Percentiles rank a stretch among this genome's conserved stretches.
These are phyloP conservation scores for Aspergillus thermomutatus DNA, from an alignment of 2,329 filamentous ascomycete genomes.

Conservation along the genomic window DNA sequence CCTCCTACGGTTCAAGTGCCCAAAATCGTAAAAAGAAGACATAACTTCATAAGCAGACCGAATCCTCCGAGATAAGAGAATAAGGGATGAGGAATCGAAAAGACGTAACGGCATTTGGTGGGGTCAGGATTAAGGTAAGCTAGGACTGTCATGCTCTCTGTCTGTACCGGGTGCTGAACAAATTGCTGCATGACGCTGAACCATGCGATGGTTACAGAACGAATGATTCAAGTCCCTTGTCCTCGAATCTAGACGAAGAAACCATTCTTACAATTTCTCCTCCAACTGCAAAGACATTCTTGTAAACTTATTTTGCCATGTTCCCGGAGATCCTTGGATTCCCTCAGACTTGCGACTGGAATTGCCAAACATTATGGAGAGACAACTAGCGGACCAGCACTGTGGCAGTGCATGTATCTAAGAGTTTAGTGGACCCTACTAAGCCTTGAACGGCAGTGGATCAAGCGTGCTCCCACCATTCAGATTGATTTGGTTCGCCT, in stretches of 20 bases:
- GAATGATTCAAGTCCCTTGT: too few relatives aligned
- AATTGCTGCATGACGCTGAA: background rate
- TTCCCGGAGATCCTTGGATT: constrained; percentile 9
- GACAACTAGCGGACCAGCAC: constrained; percentile 11
- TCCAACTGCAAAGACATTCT: background rate
- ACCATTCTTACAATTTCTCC: background rate
- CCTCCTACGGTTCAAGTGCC: too few relatives aligned
- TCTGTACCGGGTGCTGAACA: background rate
- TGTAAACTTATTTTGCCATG: background rate
- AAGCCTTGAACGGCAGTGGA: constrained; percentile 14
- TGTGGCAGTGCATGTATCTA: constrained; percentile 27
- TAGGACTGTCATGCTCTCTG: background rate
- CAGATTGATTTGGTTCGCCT: background rate
- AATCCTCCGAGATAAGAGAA: background rate
- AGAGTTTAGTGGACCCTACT: constrained; percentile 16
- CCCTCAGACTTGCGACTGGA: constrained; percentile 4
- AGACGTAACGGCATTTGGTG: background rate
- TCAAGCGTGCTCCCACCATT: constrained; percentile 16
- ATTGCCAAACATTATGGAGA: constrained; percentile 12
- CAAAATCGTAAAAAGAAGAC: too few relatives aligned
- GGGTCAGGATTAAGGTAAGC: too few relatives aligned
- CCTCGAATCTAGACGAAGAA: too few relatives aligned
- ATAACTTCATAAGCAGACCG: too few relatives aligned
- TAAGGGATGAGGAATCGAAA: background rate
- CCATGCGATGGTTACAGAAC: too few relatives aligned